A percentile compares a stretch with the other conserved stretches of the same genome.
Evolutionary conservation across 73 alveolate species (phyloP).

Genomic region (Tetrahymena borealis): DNA sequence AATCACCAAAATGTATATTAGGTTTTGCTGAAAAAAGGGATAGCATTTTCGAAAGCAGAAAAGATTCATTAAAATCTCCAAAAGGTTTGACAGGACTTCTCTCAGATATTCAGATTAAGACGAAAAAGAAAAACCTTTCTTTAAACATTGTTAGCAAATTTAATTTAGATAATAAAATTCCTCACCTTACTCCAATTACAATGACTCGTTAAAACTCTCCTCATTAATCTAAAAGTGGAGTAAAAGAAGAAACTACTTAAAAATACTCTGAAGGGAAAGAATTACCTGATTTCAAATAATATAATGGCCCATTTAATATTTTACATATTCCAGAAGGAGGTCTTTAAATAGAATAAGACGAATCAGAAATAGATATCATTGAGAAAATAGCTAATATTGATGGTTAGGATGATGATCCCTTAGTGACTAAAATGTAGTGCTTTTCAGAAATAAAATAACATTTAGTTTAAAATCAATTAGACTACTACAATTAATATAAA

Average conservation of each 20-base stretch:
- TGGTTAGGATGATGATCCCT: neutral
- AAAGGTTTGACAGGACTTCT: neutral
- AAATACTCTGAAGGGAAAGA: neutral
- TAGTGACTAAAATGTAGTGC: neutral
- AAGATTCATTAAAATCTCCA: too few relatives aligned
- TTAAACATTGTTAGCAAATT: neutral
- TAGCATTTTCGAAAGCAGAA: too few relatives aligned
- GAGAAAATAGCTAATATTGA: neutral
- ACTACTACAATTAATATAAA: neutral
- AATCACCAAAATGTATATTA: too few relatives aligned
- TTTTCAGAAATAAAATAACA: neutral
- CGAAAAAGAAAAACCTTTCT: neutral
- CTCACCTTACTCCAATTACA: neutral
- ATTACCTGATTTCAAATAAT: neutral
- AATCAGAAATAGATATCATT: neutral
- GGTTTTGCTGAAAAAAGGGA: too few relatives aligned
- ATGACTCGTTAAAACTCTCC: neutral
- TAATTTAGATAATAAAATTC: neutral
- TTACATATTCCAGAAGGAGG: neutral
- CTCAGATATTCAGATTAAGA: neutral
- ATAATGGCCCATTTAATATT: neutral
- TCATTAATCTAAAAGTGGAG: neutral
- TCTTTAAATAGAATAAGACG: neutral
- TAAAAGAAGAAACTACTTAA: neutral
- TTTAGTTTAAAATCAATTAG: neutral